These are phyloP conservation scores for Daldinia caldariorum DNA, from an alignment of 495 filamentous ascomycete species.

Conservation along the genomic window DNA sequence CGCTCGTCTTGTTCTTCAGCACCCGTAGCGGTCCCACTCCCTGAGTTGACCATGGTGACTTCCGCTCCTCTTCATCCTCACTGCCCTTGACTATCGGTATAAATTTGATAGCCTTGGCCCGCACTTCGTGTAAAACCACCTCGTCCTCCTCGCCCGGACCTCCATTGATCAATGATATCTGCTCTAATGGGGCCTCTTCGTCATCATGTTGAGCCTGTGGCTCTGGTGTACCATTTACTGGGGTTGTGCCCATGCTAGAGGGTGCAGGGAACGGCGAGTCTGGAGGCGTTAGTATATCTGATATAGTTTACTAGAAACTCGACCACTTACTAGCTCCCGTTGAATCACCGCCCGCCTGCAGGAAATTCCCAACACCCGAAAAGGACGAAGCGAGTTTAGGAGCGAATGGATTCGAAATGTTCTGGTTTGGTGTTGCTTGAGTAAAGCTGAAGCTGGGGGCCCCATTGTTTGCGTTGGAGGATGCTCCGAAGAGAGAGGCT, in stretches of 20 bases:
- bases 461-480: slow-evolving; percentile 32
- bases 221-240: slow-evolving; percentile 70
- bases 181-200: slow-evolving; percentile 60
- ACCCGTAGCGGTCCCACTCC: slow-evolving; percentile 73
- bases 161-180: slow-evolving; percentile 69
- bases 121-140: slow-evolving; percentile 67
- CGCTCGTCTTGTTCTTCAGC: slow-evolving; percentile 71
- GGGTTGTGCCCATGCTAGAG: slow-evolving; percentile 65
- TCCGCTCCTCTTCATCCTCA: slow-evolving; percentile 52
- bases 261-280: slow-evolving; percentile 61
- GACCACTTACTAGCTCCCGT: slow-evolving; percentile 57
- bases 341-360: slow-evolving; percentile 53
- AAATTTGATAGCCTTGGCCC: slow-evolving; percentile 69
- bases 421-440: slow-evolving; percentile 32
- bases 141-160: slow-evolving; percentile 79
- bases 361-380: slow-evolving; percentile 33
- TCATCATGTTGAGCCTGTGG: slow-evolving; percentile 64
- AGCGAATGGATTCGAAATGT: slow-evolving; percentile 31
- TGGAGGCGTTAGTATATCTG: slow-evolving; percentile 41
- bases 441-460: slow-evolving; percentile 45
- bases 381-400: slow-evolving; percentile 24
- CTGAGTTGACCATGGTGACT: slow-evolving; percentile 65
- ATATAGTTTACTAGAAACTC: background rate
- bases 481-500: slow-evolving; percentile 32
- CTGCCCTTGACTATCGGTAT: slow-evolving; percentile 47